Percentiles rank a stretch among this genome's conserved stretches.
These are phyloP conservation scores for Gypsophila paniculata DNA, from an alignment of 179 eudicot genomes.

Conservation along the genomic window DNA sequence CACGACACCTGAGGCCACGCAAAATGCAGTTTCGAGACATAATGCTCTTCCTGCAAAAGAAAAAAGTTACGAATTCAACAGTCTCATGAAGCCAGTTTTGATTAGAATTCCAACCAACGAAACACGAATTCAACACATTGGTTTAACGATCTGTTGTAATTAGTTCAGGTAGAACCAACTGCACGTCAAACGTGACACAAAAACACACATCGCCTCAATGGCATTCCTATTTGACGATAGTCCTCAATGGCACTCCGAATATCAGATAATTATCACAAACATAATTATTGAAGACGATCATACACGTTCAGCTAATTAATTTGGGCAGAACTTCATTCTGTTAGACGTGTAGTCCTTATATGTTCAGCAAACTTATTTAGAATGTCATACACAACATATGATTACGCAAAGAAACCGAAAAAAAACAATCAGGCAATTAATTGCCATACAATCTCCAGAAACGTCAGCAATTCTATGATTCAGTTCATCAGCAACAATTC, in stretches of 20 bases:
- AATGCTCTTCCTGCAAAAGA: conserved; percentile 73
- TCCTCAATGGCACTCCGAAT: too few species aligned
- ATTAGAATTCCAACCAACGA: not conserved
- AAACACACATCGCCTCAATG: not conserved
- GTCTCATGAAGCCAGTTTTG: not conserved
- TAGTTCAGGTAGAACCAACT: not conserved
- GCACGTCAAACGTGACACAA: too few species aligned
- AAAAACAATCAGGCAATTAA: too few species aligned
- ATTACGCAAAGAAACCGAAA: not conserved
- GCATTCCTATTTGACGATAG: not conserved
- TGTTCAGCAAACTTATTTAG: not conserved
- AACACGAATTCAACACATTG: not conserved
- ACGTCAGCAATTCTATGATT: not conserved
- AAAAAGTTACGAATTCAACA: not conserved
- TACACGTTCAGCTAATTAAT: too few species aligned
- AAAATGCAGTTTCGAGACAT: conserved; percentile 60
- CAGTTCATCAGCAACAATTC: not conserved
- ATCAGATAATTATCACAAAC: too few species aligned
- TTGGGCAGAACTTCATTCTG: not conserved
- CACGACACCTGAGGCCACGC: conserved; percentile 94
- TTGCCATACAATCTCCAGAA: not conserved
- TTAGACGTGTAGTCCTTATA: not conserved
- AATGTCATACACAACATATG: not conserved
- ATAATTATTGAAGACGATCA: too few species aligned
- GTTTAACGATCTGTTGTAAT: not conserved